These are phyloP conservation scores for Leucocoprinus birnbaumii DNA, from an alignment of 768 basidiomycete species.

Conservation along the genomic window DNA sequence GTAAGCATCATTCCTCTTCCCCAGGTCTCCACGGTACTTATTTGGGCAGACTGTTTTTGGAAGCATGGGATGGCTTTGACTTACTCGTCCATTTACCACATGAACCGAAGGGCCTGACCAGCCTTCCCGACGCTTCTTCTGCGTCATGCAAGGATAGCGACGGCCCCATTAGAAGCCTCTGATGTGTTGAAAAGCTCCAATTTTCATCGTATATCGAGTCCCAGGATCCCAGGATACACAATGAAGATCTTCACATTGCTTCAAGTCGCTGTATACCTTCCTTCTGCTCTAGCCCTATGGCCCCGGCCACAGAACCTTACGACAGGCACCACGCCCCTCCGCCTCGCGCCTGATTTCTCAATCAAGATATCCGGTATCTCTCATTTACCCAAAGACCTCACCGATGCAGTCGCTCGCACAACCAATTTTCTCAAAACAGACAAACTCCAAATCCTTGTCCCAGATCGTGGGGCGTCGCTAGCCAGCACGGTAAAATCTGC, in stretches of 20 bases:
- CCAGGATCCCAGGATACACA: neutral
- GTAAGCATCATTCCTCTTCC: too few relatives aligned
- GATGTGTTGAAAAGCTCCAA: too few relatives aligned
- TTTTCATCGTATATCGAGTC: too few relatives aligned
- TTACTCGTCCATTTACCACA: too few relatives aligned
- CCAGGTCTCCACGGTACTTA: too few relatives aligned
- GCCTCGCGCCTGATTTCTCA: slow-evolving; percentile 47
- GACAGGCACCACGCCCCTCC: slow-evolving; percentile 39
- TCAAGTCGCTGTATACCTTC: slow-evolving; percentile 4
- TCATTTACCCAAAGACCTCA: slow-evolving; percentile 51
- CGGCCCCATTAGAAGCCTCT: too few relatives aligned
- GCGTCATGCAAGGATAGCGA: too few relatives aligned
- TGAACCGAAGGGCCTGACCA: too few relatives aligned
- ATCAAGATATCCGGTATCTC: slow-evolving; percentile 36
- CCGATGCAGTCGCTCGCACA: slow-evolving; percentile 53
- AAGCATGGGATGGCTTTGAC: too few relatives aligned
- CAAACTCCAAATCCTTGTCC: slow-evolving; percentile 55
- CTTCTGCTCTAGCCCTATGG: slow-evolving; percentile 34
- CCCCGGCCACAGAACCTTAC: slow-evolving; percentile 45
- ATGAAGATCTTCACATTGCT: slow-evolving; percentile 5
- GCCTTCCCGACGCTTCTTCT: too few relatives aligned
- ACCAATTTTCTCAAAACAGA: slow-evolving; percentile 43
- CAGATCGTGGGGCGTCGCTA: slow-evolving; percentile 56
- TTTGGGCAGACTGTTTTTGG: too few relatives aligned
- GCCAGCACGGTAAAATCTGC: slow-evolving; percentile 34